Conservation (phyloP, 2,329 filamentous ascomycete genomes). For the Xenoacremonium recifei region DNA sequence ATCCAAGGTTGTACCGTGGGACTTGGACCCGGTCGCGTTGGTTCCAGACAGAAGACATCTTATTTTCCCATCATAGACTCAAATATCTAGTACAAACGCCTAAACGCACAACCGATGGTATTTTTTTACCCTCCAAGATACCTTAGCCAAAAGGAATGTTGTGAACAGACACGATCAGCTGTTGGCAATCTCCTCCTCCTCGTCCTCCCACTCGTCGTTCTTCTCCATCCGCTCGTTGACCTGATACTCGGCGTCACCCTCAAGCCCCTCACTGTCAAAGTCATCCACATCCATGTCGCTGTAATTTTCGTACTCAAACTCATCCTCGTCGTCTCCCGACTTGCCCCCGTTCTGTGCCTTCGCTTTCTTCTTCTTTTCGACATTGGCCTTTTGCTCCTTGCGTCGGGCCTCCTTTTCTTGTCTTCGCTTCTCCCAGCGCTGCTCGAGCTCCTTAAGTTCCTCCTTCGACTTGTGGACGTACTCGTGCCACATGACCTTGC, state of each 20-base stretch:
- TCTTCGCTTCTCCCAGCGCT: constrained; percentile 74
- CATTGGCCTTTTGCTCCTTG: constrained; percentile 83
- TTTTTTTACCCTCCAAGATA: constrained; percentile 4
- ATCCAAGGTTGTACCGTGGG: too few relatives aligned
- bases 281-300: constrained; percentile 46
- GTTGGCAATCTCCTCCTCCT: constrained; percentile 40
- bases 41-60: too few relatives aligned
- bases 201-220: constrained; percentile 52
- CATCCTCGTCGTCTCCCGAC: constrained; percentile 33
- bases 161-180: constrained; percentile 15
- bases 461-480: constrained; percentile 81
- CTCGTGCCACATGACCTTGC: constrained; percentile 97
- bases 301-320: constrained; percentile 45
- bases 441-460: constrained; percentile 77
- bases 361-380: constrained; percentile 73
- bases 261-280: constrained; percentile 51
- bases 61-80: constrained; percentile 16
- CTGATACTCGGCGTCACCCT: constrained; percentile 48
- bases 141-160: not conserved
- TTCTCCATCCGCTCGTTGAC: constrained; percentile 49
- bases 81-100: constrained; percentile 26
- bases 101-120: constrained; percentile 16
- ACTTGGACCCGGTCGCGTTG: too few relatives aligned
- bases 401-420: constrained; percentile 80
- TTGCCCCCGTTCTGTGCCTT: constrained; percentile 42